Evolutionary conservation across 441 rosid species (phyloP).

Genomic region (Macaranga tanarius): DNA sequence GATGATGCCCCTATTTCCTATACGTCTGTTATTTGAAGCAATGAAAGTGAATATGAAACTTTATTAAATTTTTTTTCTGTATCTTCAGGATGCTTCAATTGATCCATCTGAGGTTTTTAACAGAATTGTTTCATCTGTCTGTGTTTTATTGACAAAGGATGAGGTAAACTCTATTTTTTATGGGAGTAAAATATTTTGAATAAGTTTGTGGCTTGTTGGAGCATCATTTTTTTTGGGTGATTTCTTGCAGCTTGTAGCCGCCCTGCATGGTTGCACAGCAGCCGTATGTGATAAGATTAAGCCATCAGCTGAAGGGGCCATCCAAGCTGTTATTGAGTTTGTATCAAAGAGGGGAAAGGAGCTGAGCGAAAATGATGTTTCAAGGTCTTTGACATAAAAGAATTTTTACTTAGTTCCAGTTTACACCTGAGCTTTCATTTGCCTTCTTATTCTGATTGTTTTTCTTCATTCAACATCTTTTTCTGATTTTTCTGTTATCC

Average conservation of each 20-base stretch:
- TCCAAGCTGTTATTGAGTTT: conserved; percentile 92
- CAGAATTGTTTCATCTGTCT: conserved; percentile 84
- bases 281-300: conserved; percentile 89
- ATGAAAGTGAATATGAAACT: conserved; percentile 4
- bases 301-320: conserved; percentile 97
- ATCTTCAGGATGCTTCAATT: conserved; percentile 94
- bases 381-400: conserved; percentile 57
- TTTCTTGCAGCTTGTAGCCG: conserved; percentile 78
- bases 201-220: conserved; percentile 8
- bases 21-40: conserved; percentile 24
- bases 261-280: conserved; percentile 69
- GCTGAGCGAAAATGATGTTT: conserved; percentile 70
- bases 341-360: conserved; percentile 79
- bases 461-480: neutral
- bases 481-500: neutral
- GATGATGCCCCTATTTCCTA: conserved; percentile 16
- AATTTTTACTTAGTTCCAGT: conserved; percentile 15
- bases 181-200: conserved; percentile 14
- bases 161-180: conserved; percentile 58
- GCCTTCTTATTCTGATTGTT: too few species aligned
- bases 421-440: conserved; percentile 18
- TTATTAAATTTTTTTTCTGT: conserved; percentile 6
- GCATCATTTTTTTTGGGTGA: conserved; percentile 30
- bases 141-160: conserved; percentile 67
- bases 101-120: conserved; percentile 99